phyloP scores from a whole-genome alignment of 306 rosid genomes.

The Geum urbanum region DNA sequence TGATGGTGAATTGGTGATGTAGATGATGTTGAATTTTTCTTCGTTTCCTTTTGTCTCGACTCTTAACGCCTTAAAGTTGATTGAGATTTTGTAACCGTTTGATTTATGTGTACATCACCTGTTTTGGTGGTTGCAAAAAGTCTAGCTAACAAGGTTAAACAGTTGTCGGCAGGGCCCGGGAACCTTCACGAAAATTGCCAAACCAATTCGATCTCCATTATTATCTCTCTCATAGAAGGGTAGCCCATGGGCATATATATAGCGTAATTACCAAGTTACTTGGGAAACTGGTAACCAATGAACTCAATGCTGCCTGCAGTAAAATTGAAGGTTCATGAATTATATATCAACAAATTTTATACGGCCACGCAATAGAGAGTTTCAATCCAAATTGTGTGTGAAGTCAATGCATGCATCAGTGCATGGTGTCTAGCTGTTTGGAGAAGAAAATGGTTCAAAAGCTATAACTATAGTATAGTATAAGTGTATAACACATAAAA shows the following conservation, averaged over 20 bases:
- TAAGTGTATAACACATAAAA: no score
- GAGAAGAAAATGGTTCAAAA: no score
- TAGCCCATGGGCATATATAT: not conserved
- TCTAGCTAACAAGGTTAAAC: not conserved
- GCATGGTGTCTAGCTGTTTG: no score
- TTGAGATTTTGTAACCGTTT: not conserved
- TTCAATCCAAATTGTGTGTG: no score
- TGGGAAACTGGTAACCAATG: not conserved
- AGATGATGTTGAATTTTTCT: not conserved
- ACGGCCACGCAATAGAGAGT: no score
- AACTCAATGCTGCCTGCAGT: not conserved
- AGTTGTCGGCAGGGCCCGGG: not conserved
- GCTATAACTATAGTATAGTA: no score
- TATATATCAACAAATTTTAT: not conserved
- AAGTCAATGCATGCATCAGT: no score
- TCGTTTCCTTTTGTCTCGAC: not conserved
- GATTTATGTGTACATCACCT: slow-evolving; percentile 19
- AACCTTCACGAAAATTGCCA: not conserved
- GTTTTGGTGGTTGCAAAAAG: slow-evolving; percentile 16
- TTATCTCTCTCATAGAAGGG: not conserved
- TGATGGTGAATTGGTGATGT: not conserved
- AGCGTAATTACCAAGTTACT: not conserved
- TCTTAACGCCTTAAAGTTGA: not conserved
- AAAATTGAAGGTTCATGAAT: not conserved
- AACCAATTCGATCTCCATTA: not conserved